Conservation (phyloP, 495 filamentous ascomycete species). For the Neurospora sp. region DNA sequence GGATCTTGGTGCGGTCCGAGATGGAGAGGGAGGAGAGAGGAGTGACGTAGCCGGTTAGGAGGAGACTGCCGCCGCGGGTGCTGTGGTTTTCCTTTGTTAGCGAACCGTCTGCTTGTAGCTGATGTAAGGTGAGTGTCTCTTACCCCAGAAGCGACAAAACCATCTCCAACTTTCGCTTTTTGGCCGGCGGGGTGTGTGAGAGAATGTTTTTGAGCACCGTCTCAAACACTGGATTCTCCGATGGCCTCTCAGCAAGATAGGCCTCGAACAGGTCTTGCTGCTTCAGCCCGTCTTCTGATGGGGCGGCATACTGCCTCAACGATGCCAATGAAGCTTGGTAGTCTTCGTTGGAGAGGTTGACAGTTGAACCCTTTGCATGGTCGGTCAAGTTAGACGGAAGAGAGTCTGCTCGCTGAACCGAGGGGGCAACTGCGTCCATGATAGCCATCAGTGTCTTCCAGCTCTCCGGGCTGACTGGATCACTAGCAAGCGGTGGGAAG, state of each 20-base stretch:
- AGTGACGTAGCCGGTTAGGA: slow-evolving; percentile 54
- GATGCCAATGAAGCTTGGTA: slow-evolving; percentile 1
- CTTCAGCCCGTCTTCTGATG: slow-evolving; percentile 4
- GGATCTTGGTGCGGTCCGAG: slow-evolving; percentile 46
- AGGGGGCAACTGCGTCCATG: slow-evolving; percentile 12
- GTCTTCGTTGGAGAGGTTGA: slow-evolving; percentile 5
- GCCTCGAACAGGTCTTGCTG: slow-evolving; percentile 16
- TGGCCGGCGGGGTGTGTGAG: slow-evolving; percentile 12
- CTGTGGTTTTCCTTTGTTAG: slow-evolving; percentile 30
- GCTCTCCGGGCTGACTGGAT: slow-evolving; percentile 2
- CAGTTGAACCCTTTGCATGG: neutral
- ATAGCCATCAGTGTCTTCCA: slow-evolving; percentile 12
- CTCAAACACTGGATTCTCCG: slow-evolving; percentile 18
- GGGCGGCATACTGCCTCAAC: slow-evolving; percentile 1
- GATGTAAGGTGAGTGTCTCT: neutral
- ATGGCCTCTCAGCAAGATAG: slow-evolving; percentile 25
- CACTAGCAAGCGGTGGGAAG: neutral
- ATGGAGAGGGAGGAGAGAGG: slow-evolving; percentile 54
- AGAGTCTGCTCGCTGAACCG: slow-evolving; percentile 3
- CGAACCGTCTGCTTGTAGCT: neutral
- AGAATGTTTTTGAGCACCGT: slow-evolving; percentile 16
- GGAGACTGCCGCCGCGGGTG: slow-evolving; percentile 53
- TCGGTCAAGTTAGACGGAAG: neutral
- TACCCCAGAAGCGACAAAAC: slow-evolving; percentile 25
- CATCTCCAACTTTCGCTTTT: slow-evolving; percentile 17